These are phyloP conservation scores for Draba incana DNA, from an alignment of 345 rosid genomes.

Conservation along the genomic window DNA sequence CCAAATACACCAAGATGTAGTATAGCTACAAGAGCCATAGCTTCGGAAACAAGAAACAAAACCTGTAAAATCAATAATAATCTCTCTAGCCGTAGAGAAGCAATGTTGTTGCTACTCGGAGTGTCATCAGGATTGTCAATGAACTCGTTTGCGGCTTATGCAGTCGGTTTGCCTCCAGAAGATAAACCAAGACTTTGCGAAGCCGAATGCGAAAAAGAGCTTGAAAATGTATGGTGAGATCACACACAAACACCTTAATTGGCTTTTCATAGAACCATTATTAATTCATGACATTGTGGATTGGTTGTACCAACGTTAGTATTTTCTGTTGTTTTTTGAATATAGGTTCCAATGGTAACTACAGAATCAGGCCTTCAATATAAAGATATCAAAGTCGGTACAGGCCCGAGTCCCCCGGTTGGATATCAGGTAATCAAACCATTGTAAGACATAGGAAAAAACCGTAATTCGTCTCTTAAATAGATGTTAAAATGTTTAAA, in stretches of 20 bases:
- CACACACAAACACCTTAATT: constrained; percentile 42
- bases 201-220: constrained; percentile 79
- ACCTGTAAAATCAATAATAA: constrained; percentile 7
- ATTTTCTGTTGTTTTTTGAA: not conserved
- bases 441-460: not conserved
- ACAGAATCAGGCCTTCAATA: constrained; percentile 90
- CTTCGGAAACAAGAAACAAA: constrained; percentile 42
- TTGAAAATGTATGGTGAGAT: constrained; percentile 99
- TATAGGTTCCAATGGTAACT: constrained; percentile 82
- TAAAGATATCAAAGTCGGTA: constrained; percentile 88
- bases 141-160: constrained; percentile 46
- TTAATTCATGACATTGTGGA: constrained; percentile 12
- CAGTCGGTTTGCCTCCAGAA: constrained; percentile 93
- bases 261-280: not conserved
- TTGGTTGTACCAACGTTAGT: not conserved
- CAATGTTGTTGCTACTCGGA: constrained; percentile 61
- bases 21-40: constrained; percentile 35
- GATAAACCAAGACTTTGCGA: constrained; percentile 79
- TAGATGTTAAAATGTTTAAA: not conserved
- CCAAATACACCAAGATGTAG: constrained; percentile 38
- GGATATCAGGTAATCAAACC: constrained; percentile 73
- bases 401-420: constrained; percentile 83
- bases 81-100: constrained; percentile 57
- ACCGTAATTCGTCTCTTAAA: not conserved
- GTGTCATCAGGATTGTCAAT: constrained; percentile 48